Percentiles rank a stretch among this genome's conserved stretches.
Conservation (phyloP, 805 yeast species). For the Schizosaccharomyces lindneri region DNA sequence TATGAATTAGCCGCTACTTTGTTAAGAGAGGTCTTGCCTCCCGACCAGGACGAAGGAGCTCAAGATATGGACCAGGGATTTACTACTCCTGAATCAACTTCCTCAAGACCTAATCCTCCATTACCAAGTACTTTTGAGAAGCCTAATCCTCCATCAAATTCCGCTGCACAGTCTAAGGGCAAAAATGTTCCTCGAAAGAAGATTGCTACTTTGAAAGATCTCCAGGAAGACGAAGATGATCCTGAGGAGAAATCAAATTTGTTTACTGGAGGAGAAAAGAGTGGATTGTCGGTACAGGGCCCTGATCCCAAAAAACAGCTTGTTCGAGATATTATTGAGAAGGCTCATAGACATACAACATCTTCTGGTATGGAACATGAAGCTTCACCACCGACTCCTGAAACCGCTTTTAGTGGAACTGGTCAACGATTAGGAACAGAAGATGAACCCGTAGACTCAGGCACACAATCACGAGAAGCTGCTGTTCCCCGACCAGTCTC, state of each 20-base stretch:
- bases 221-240: background rate
- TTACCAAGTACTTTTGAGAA: too few species aligned
- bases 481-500: constrained; percentile 9
- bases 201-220: background rate
- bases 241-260: constrained; percentile 12
- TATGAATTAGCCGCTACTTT: background rate
- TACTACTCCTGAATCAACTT: background rate
- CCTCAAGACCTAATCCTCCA: background rate
- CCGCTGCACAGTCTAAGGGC: background rate
- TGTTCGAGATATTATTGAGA: constrained; percentile 15
- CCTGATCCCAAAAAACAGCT: constrained; percentile 10
- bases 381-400: background rate
- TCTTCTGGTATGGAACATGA: background rate
- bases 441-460: constrained; percentile 3
- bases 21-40: background rate
- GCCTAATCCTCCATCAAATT: too few species aligned
- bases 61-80: too few species aligned
- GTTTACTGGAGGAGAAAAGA: constrained; percentile 43
- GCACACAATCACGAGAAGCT: constrained; percentile 3
- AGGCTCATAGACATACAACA: constrained; percentile 11
- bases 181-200: background rate
- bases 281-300: constrained; percentile 49
- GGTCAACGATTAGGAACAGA: constrained; percentile 9
- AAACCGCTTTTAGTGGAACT: background rate
- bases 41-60: background rate